These are phyloP conservation scores for Fusarium brachygibbosum DNA, from an alignment of 2,329 filamentous ascomycete genomes.

Conservation along the genomic window DNA sequence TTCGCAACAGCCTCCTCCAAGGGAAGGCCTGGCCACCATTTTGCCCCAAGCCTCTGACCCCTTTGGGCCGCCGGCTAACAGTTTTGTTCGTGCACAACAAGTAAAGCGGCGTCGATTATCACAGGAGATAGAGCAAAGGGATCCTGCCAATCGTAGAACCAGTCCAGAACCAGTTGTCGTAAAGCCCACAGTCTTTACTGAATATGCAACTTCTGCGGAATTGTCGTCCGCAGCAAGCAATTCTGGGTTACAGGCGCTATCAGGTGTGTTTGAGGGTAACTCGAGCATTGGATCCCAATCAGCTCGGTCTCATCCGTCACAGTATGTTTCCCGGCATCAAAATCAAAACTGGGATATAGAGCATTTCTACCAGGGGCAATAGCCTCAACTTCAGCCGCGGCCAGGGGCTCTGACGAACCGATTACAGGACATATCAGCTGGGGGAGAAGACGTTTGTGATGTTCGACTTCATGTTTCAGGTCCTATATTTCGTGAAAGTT, in stretches of 20 bases:
- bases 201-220: constrained; percentile 23
- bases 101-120: constrained; percentile 50
- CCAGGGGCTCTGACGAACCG: no score
- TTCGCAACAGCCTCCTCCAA: constrained; percentile 4
- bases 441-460: no score
- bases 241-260: constrained; percentile 36
- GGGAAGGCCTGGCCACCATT: not conserved
- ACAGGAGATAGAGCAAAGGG: constrained; percentile 34
- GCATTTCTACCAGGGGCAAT: constrained; percentile 10
- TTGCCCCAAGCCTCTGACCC: constrained; percentile 7
- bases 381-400: constrained; percentile 27
- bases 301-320: constrained; percentile 16
- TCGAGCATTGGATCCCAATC: constrained; percentile 28
- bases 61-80: not conserved
- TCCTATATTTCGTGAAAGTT: no score
- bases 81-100: constrained; percentile 31
- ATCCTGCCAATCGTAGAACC: constrained; percentile 6
- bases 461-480: no score
- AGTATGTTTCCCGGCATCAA: constrained; percentile 23
- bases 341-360: constrained; percentile 8
- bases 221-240: constrained; percentile 24
- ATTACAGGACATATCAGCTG: no score
- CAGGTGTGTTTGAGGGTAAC: not conserved
- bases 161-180: constrained; percentile 26
- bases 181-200: constrained; percentile 29